Evolutionary conservation across 345 rosid genomes (phyloP).

Genomic region (Brassica cretica): DNA sequence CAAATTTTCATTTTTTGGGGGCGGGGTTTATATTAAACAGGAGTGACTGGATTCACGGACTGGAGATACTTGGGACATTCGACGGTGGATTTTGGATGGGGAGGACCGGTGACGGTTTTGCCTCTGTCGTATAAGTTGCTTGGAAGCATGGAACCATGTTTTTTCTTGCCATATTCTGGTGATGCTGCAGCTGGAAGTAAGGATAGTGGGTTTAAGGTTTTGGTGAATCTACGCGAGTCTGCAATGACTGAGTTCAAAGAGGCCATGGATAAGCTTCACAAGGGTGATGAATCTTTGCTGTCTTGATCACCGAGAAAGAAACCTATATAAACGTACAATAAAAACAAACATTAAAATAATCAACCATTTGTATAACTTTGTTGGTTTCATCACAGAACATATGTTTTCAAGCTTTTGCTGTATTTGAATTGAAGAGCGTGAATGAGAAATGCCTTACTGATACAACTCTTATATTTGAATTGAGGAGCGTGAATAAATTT

Average conservation of each 20-base stretch:
- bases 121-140: slow-evolving; percentile 64
- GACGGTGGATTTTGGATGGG: slow-evolving; percentile 85
- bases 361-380: slow-evolving; percentile 25
- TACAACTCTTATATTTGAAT: background rate
- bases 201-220: slow-evolving; percentile 66
- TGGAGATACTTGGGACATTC: slow-evolving; percentile 91
- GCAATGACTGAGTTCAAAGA: slow-evolving; percentile 55
- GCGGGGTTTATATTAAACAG: slow-evolving; percentile 5
- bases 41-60: slow-evolving; percentile 89
- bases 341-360: slow-evolving; percentile 7
- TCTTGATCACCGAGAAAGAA: slow-evolving; percentile 8
- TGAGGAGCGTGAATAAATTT: slow-evolving; percentile 15
- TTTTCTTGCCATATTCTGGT: slow-evolving; percentile 73
- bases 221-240: slow-evolving; percentile 57
- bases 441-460: slow-evolving; percentile 6
- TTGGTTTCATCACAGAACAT: slow-evolving; percentile 22
- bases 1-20: background rate
- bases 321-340: background rate
- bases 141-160: slow-evolving; percentile 81
- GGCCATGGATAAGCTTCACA: slow-evolving; percentile 62
- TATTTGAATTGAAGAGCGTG: slow-evolving; percentile 7
- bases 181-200: slow-evolving; percentile 37
- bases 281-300: slow-evolving; percentile 46
- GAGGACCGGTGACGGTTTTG: slow-evolving; percentile 70
- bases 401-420: slow-evolving; percentile 20